Base-by-base conservation (phyloP, 2,329 filamentous ascomycete species). In the Aspergillus novofumigatus region DNA sequence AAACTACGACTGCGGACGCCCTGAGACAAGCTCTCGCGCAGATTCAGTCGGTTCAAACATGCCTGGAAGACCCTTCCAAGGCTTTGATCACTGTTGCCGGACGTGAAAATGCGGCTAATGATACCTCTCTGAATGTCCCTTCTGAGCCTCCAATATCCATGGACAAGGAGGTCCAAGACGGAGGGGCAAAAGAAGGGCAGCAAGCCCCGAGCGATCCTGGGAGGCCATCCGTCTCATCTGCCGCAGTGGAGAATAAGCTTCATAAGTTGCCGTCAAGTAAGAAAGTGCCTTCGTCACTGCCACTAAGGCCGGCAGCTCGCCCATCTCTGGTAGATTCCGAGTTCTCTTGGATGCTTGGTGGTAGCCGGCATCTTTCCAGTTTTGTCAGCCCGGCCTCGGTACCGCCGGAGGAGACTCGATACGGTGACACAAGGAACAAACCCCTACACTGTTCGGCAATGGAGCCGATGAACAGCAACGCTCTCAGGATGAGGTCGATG, bases 321-420 rank as follows among this genome's bases (percentile, higher is more conserved):
- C 73, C 77, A 51, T 75, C 77, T 41, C 62, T 81, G 51, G 72
- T 75, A 38, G 72, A 80, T 51, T 75, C 78, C 20, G 77, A 77
- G 25, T 80, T 80, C 56, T 79, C 78, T 11, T 81, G 78, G 75
- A 80, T 81, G 77, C 70, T 81, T 41, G 78, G 77, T 38, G 75
- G 78, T 49, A 71, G 72, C 56, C 70, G 74, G 45, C 73, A 73
- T 52, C 70, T 77, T 26, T 78, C 76, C 9, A 74, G 72, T 29
- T 80, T 80, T 67, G 76, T 80, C 45, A 75, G 73, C 52, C 74
- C 76, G 17, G 74, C 71, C 20, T 77, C 77, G n/a, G 69, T 72
- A 28, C 72, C 75, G 14, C 76, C 77, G 38, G 77, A 80, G 56
- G 73, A 77, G 57, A 73, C 71, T 55, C 70, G 75, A 55, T 69